Evolutionary conservation across 2,329 filamentous ascomycete genomes (phyloP), one percentile per base, ranked within the genome.

Genomic region (Albifimbria verrucaria): DNA sequence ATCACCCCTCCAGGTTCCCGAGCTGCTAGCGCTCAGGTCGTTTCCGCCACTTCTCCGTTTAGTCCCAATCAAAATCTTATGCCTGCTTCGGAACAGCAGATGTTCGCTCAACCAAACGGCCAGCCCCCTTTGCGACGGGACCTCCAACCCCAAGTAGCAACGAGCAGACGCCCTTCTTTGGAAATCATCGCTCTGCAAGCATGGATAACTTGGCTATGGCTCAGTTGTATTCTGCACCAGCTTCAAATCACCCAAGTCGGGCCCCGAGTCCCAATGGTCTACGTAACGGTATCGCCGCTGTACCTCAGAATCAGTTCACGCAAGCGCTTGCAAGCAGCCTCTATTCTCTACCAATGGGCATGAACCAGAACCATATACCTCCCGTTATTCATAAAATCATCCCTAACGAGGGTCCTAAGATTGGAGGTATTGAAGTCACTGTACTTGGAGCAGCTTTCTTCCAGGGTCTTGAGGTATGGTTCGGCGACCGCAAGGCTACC

Each of bases 391-490:
- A 90, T 66, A 93, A 92, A 67, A 80, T 96, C 56, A 90, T 94
- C 32, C 92, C 92, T 0, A 81, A 81, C 25, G 89, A 95, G 68
- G 92, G 92, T 0, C 89, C 92, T 7, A 89, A 86, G 54, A 84
- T 83, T 32, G 92, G 92, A 54, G 92, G 92, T 42, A 92, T 90
- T 50, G 92, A 97, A 68, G 90, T 96, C 3, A 93, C 90, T 0
- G 82, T 94, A 52, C 77, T 96, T 9, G 92, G 92, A 18, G 89
- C 86, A 58, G 85, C 87, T 15, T 96, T 96, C 67, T 87, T 85
- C 58, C 87, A 81, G 56, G 88, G 70, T 1, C 79, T 95, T 56
- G 89, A 92, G 57, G 89, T 96, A 51, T 88, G 92, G 70, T 97
- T 97, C 68, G 92, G 92, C 21, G 74, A 80, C 28, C 72, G 77